Evolutionary conservation across 2,329 filamentous ascomycete species (phyloP).

Genomic region (Paecilomyces variotii): DNA sequence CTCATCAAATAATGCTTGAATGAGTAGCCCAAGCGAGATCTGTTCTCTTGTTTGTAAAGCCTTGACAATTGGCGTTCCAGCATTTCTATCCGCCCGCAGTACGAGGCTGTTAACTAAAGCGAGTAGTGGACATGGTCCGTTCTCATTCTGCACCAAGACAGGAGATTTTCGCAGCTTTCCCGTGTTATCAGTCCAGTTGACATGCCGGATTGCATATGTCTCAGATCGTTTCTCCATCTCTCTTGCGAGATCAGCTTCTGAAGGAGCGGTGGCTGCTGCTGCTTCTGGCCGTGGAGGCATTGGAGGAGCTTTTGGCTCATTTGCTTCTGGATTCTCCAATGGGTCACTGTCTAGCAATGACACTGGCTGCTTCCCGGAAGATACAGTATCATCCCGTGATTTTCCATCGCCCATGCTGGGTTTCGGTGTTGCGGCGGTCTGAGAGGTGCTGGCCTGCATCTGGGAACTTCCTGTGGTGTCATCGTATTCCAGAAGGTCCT

Average conservation of each 20-base stretch:
- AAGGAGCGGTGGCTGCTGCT: conserved; percentile 8
- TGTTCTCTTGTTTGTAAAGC: conserved; percentile 74
- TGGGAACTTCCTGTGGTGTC: conserved; percentile 1
- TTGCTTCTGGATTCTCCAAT: not conserved
- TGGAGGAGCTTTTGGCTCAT: not conserved
- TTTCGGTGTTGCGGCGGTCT: not conserved
- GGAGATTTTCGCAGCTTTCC: conserved; percentile 69
- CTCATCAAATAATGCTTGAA: conserved; percentile 89
- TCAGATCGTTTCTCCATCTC: conserved; percentile 51
- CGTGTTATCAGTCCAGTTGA: conserved; percentile 68
- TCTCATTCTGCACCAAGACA: conserved; percentile 84
- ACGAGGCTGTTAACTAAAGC: conserved; percentile 89
- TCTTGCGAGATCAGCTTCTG: conserved; percentile 24
- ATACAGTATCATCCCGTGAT: not conserved
- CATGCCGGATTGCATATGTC: conserved; percentile 88
- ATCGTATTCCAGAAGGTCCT: conserved; percentile 25
- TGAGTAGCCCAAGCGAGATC: conserved; percentile 73
- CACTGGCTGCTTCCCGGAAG: not conserved
- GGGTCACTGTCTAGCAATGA: not conserved
- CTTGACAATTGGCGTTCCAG: conserved; percentile 65
- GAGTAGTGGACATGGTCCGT: conserved; percentile 87
- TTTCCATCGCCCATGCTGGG: not conserved
- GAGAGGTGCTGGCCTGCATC: conserved; percentile 3
- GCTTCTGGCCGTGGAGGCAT: conserved; percentile 1
- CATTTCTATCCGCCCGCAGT: conserved; percentile 63